Percentiles rank a stretch among this genome's conserved stretches.
Conservation (phyloP, 2,329 filamentous ascomycete genomes). For the Botrytis galanthina region DNA sequence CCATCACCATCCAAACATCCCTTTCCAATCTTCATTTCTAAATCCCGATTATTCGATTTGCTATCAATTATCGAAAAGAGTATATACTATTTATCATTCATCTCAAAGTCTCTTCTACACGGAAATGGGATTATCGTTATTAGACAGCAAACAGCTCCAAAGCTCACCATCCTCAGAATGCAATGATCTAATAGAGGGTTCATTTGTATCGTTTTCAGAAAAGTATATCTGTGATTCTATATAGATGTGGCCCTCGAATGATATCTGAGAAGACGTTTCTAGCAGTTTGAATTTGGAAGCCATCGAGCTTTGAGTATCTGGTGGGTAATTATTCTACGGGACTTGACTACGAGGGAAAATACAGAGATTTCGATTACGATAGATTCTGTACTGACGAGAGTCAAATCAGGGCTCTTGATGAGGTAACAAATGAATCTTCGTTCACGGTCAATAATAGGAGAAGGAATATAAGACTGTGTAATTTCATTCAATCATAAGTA, state of each 20-base stretch:
- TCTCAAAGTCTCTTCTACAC: neutral
- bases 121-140: neutral
- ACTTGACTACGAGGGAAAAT: neutral
- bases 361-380: neutral
- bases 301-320: neutral
- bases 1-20: neutral
- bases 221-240: neutral
- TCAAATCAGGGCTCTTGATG: neutral
- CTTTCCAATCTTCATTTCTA: neutral
- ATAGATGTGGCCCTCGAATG: neutral
- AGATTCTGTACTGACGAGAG: neutral
- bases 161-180: neutral
- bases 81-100: neutral
- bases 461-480: neutral
- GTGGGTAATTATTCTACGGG: accelerated
- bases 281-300: neutral
- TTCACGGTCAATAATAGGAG: neutral
- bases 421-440: neutral
- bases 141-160: too few relatives aligned
- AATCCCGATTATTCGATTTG: neutral
- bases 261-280: neutral
- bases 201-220: neutral
- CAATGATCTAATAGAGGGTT: neutral
- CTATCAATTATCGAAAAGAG: neutral
- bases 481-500: neutral